Evolutionary conservation across 441 rosid species (phyloP).

Genomic region (Daphne laureola): DNA sequence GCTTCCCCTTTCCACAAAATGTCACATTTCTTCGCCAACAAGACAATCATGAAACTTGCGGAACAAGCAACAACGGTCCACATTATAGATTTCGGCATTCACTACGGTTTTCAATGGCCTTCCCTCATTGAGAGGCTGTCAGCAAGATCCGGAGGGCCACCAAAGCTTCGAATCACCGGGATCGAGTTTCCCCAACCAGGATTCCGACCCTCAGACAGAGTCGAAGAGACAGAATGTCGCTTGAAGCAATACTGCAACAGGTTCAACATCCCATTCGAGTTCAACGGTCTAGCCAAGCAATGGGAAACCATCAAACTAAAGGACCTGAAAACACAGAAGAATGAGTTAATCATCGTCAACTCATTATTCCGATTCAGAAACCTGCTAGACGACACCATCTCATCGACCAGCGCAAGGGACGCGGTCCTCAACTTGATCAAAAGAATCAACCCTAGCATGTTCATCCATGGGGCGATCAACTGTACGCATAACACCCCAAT

Average conservation of each 20-base stretch:
- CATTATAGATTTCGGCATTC: conserved; percentile 80
- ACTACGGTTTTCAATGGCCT: conserved; percentile 97
- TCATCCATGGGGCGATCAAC: conserved; percentile 60
- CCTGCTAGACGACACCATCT: conserved; percentile 71
- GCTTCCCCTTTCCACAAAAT: conserved; percentile 64
- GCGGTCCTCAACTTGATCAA: conserved; percentile 52
- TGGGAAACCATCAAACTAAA: conserved; percentile 79
- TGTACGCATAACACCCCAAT: conserved; percentile 79
- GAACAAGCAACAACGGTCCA: conserved; percentile 52
- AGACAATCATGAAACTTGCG: conserved; percentile 42
- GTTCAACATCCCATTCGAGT: conserved; percentile 72
- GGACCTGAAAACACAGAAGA: conserved; percentile 50
- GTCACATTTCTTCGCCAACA: conserved; percentile 59
- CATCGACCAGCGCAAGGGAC: conserved; percentile 62
- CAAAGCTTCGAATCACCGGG: conserved; percentile 69
- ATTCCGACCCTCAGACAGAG: conserved; percentile 71
- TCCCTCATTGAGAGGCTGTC: conserved; percentile 74
- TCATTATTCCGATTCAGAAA: conserved; percentile 51
- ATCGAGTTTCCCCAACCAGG: conserved; percentile 92
- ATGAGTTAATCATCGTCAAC: conserved; percentile 58
- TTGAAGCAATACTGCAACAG: conserved; percentile 57
- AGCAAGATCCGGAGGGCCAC: conserved; percentile 48
- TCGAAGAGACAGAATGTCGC: conserved; percentile 71
- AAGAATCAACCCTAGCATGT: conserved; percentile 55
- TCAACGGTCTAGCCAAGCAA: conserved; percentile 52